Conservation (phyloP, 2,329 filamentous ascomycete genomes). For the Cladosporium colombiae region DNA sequence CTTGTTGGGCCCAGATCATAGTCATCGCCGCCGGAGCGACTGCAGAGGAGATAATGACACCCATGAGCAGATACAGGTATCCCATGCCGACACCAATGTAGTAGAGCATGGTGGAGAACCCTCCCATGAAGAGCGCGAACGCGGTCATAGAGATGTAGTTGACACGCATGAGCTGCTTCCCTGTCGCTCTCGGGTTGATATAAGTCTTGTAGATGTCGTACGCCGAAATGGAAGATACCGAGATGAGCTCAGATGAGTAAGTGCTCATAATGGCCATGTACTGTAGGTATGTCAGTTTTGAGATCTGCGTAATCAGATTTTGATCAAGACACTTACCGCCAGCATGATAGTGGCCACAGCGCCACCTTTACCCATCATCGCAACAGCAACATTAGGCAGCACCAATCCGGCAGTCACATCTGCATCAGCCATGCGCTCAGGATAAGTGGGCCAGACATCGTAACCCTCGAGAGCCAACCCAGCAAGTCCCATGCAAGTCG, state of each 20-base stretch:
- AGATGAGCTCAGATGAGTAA: conserved; percentile 44
- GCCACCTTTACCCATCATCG: conserved; percentile 35
- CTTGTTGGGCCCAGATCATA: conserved; percentile 75
- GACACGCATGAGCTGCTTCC: conserved; percentile 76
- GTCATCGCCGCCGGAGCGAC: conserved; percentile 74
- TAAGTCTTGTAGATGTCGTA: conserved; percentile 61
- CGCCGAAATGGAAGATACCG: conserved; percentile 42
- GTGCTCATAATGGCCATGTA: conserved; percentile 39
- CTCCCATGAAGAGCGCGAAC: conserved; percentile 75
- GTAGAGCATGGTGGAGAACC: conserved; percentile 30
- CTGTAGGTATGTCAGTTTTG: neutral
- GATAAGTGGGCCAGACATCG: conserved; percentile 48
- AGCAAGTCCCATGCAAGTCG: conserved; percentile 83
- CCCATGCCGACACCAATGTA: conserved; percentile 73
- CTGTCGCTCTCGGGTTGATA: conserved; percentile 74
- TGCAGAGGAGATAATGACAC: conserved; percentile 81
- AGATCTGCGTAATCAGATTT: too few species aligned
- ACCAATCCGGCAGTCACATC: conserved; percentile 37
- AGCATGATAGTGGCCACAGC: conserved; percentile 35
- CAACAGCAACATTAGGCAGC: conserved; percentile 34
- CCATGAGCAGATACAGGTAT: conserved; percentile 87
- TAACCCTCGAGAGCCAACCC: conserved; percentile 72
- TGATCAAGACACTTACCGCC: conserved; percentile 18
- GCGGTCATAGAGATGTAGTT: conserved; percentile 71
- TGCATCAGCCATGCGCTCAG: conserved; percentile 31